A percentile compares a stretch with the other conserved stretches of the same genome.
phyloP scores from a whole-genome alignment of 768 basidiomycete species.

The Phaffia tasmanica region DNA sequence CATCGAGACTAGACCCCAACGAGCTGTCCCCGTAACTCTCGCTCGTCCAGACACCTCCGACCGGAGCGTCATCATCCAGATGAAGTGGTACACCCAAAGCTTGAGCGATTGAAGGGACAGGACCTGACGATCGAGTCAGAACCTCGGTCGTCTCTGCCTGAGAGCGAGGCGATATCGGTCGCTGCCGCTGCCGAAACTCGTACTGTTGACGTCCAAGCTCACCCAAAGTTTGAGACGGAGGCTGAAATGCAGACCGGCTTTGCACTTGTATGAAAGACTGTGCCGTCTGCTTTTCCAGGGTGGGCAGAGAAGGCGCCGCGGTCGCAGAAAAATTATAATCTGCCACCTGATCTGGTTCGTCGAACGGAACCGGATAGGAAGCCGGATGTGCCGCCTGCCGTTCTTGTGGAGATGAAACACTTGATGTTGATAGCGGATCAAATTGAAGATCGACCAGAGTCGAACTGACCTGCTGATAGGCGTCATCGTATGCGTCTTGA shows the following conservation, averaged over 20 bases:
- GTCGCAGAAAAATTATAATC: background rate
- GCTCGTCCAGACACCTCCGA: constrained; percentile 12
- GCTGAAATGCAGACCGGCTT: background rate
- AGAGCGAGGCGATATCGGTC: background rate
- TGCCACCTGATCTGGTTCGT: too few relatives aligned
- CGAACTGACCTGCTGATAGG: background rate
- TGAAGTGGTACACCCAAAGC: background rate
- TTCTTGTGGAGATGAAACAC: background rate
- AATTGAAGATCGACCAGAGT: background rate
- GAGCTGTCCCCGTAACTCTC: too few relatives aligned
- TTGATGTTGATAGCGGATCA: background rate
- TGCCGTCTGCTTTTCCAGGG: background rate
- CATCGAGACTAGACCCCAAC: too few relatives aligned
- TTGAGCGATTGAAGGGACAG: background rate
- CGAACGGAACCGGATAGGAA: background rate
- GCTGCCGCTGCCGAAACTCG: background rate
- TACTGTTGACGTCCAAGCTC: background rate
- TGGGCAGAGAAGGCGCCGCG: too few relatives aligned
- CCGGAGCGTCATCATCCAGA: constrained; percentile 7
- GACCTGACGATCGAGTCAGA: background rate
- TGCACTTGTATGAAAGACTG: background rate
- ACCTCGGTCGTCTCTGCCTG: background rate
- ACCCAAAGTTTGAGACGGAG: background rate
- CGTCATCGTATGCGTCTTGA: background rate
- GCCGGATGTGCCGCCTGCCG: background rate